A percentile compares a stretch with the other conserved stretches of the same genome.
phyloP scores from a whole-genome alignment of 306 rosid genomes.

The Coriaria nepalensis region DNA sequence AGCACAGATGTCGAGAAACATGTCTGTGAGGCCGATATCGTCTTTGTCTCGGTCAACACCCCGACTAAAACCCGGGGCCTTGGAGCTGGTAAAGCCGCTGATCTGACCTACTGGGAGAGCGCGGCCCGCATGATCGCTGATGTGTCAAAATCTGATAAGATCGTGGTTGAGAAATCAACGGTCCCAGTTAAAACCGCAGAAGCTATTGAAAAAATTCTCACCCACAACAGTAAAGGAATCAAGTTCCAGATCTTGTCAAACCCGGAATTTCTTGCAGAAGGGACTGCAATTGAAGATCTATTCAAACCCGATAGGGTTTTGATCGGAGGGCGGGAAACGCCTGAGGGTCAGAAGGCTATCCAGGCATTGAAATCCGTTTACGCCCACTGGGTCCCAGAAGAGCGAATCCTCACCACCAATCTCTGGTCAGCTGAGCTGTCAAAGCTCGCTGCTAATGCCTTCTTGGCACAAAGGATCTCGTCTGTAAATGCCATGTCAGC shows the following conservation, averaged over 20 bases:
- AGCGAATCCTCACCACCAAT: conserved; percentile 66
- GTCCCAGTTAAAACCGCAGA: conserved; percentile 97
- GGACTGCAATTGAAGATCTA: conserved; percentile 83
- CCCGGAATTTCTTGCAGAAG: conserved; percentile 94
- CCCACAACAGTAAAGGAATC: conserved; percentile 77
- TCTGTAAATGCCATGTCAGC: conserved; percentile 96
- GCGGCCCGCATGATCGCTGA: conserved; percentile 96
- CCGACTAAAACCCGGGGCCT: conserved; percentile 85
- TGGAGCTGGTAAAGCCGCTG: conserved; percentile 94
- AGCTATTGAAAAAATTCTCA: conserved; percentile 87
- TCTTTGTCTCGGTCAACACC: conserved; percentile 89
- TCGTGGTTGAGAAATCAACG: conserved; percentile 89
- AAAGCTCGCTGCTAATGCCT: conserved; percentile 92
- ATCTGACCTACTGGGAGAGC: conserved; percentile 92
- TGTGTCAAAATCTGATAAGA: conserved; percentile 79
- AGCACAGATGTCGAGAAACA: conserved; percentile 88
- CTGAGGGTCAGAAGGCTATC: conserved; percentile 65
- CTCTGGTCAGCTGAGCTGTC: conserved; percentile 95
- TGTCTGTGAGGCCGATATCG: conserved; percentile 77
- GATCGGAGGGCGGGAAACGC: conserved; percentile 84
- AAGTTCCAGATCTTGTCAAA: conserved; percentile 81
- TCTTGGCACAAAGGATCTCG: conserved; percentile 91
- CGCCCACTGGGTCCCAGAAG: conserved; percentile 83
- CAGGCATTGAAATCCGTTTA: conserved; percentile 61
- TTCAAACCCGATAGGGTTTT: conserved; percentile 75